Evolutionary conservation across 2,329 filamentous ascomycete genomes (phyloP).

Genomic region (Moelleriella libera): DNA sequence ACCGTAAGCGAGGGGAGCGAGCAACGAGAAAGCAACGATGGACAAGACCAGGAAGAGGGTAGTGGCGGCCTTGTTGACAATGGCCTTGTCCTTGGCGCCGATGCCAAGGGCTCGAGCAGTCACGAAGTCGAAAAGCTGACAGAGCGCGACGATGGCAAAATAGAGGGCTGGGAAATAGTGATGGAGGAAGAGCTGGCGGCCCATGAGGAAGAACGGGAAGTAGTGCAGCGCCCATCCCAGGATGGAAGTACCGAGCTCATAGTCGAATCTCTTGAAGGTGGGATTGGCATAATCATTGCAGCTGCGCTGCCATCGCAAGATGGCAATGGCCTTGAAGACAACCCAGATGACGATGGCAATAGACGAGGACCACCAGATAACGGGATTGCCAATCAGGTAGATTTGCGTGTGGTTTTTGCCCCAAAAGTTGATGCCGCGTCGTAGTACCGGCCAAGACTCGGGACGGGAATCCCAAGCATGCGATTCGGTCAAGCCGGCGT

Average conservation of each 20-base stretch:
- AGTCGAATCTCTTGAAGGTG: constrained; percentile 93
- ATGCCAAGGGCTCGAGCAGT: constrained; percentile 58
- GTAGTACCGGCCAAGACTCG: constrained; percentile 80
- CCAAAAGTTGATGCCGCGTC: constrained; percentile 98
- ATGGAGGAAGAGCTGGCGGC: constrained; percentile 93
- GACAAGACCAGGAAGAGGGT: constrained; percentile 61
- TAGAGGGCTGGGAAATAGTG: constrained; percentile 97
- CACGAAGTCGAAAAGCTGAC: constrained; percentile 77
- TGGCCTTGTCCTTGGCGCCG: constrained; percentile 50
- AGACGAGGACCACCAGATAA: constrained; percentile 89
- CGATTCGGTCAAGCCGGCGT: constrained; percentile 88
- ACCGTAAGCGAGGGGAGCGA: constrained; percentile 80
- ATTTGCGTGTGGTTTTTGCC: constrained; percentile 87
- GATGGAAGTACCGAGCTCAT: constrained; percentile 81
- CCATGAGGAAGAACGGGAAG: constrained; percentile 98
- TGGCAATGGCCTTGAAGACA: constrained; percentile 72
- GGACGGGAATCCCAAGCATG: constrained; percentile 97
- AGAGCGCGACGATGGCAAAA: constrained; percentile 81
- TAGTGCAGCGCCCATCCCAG: constrained; percentile 96
- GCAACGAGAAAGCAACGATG: constrained; percentile 67
- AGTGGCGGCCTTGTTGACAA: constrained; percentile 61
- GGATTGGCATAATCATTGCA: constrained; percentile 72
- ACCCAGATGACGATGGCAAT: constrained; percentile 63
- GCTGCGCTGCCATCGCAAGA: constrained; percentile 88
- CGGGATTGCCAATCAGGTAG: constrained; percentile 87